Percentiles rank a stretch among this genome's conserved stretches.
Evolutionary conservation across 129 eudicot genomes (phyloP).

Genomic region (Escallonia herrerae): DNA sequence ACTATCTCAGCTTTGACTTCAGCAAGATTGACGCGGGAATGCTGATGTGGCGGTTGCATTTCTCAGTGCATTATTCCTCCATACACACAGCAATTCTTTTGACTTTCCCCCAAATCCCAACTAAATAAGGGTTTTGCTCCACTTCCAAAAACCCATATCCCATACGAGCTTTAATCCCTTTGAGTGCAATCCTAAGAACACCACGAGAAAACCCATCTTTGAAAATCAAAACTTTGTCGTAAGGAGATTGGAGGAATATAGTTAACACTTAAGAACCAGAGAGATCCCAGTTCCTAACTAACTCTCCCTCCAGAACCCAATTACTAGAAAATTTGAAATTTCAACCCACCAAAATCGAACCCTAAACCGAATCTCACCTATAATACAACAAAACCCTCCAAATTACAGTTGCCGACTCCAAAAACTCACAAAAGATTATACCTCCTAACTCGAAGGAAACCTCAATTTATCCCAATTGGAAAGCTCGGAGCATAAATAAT

Average conservation of each 20-base stretch:
- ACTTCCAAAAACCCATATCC: constrained; percentile 36
- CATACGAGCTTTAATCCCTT: constrained; percentile 32
- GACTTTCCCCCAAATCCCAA: constrained; percentile 17
- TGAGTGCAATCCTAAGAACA: constrained; percentile 18
- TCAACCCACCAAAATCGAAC: constrained; percentile 8
- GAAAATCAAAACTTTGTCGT: constrained; percentile 14
- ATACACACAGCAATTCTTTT: constrained; percentile 16
- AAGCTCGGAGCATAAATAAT: constrained; percentile 15
- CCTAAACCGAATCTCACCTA: constrained; percentile 6
- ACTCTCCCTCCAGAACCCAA: constrained; percentile 85
- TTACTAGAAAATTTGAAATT: constrained; percentile 27
- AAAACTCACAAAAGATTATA: constrained; percentile 7
- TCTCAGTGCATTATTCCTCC: constrained; percentile 40
- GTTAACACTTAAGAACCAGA: constrained; percentile 6
- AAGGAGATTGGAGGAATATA: constrained; percentile 20
- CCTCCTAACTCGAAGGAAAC: constrained; percentile 33
- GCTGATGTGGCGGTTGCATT: constrained; percentile 76
- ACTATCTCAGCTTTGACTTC: constrained; percentile 61
- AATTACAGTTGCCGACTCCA: not conserved
- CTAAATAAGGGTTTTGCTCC: constrained; percentile 51
- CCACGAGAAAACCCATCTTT: constrained; percentile 33
- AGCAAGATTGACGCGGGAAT: constrained; percentile 56
- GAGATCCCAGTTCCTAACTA: constrained; percentile 54
- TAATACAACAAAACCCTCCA: constrained; percentile 13
- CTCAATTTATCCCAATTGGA: constrained; percentile 12